Conservation (phyloP, 192 early-diverging fungal genomes). For the Umbelopsis vinacea region DNA sequence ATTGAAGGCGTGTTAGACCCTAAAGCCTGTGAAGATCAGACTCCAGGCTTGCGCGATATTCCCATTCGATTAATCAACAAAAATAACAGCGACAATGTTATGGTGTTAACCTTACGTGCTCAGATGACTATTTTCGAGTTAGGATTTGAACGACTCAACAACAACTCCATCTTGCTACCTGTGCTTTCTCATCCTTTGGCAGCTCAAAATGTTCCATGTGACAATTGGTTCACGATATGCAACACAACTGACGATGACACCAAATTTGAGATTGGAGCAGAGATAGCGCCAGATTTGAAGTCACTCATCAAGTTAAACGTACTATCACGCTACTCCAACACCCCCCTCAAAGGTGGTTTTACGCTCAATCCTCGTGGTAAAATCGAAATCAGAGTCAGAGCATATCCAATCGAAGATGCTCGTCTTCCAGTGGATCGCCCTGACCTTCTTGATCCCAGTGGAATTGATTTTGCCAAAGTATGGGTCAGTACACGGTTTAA, state of each 20-base stretch:
- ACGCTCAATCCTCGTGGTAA: slow-evolving; percentile 65
- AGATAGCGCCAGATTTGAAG: slow-evolving; percentile 62
- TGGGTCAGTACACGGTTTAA: slow-evolving; percentile 64
- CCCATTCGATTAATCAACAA: slow-evolving; percentile 66
- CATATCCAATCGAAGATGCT: slow-evolving; percentile 63
- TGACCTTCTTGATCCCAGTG: slow-evolving; percentile 61
- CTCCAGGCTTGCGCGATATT: slow-evolving; percentile 53
- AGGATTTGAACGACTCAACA: slow-evolving; percentile 69
- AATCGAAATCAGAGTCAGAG: slow-evolving; percentile 72
- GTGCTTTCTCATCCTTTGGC: slow-evolving; percentile 69
- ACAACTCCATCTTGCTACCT: slow-evolving; percentile 71
- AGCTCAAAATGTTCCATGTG: slow-evolving; percentile 62
- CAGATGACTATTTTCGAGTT: slow-evolving; percentile 75
- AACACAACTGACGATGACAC: slow-evolving; percentile 80
- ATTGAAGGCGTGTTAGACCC: slow-evolving; percentile 73
- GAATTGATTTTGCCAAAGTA: slow-evolving; percentile 69
- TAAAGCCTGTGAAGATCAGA: slow-evolving; percentile 51
- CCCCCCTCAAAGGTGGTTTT: slow-evolving; percentile 70
- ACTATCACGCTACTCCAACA: slow-evolving; percentile 81
- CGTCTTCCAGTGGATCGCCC: slow-evolving; percentile 61
- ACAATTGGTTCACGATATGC: slow-evolving; percentile 81
- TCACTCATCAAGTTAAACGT: slow-evolving; percentile 71
- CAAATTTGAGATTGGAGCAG: slow-evolving; percentile 75
- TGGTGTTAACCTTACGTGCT: slow-evolving; percentile 54
- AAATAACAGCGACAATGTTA: slow-evolving; percentile 65